phyloP scores from a whole-genome alignment of 306 rosid species.

The Gastrolobium bilobum region DNA sequence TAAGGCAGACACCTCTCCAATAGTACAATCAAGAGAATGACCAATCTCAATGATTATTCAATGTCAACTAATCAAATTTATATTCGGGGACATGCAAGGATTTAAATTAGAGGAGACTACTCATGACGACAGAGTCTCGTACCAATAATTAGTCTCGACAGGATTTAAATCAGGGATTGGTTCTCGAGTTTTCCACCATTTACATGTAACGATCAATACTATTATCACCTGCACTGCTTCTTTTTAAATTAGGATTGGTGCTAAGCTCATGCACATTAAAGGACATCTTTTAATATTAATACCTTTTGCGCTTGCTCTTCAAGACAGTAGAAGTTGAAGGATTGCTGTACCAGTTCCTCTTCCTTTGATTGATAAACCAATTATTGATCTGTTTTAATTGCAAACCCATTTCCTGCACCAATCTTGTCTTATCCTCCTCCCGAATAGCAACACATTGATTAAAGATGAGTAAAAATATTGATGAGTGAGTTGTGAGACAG shows the following conservation, averaged over 20 bases:
- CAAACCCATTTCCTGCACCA: conserved; percentile 97
- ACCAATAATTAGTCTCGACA: background rate
- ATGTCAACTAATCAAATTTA: background rate
- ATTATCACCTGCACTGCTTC: conserved; percentile 85
- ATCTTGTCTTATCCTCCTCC: conserved; percentile 98
- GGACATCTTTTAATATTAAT: conserved; percentile 22
- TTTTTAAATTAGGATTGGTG: conserved; percentile 66
- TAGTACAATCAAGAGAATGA: background rate
- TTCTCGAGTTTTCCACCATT: conserved; percentile 44
- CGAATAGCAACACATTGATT: conserved; percentile 42
- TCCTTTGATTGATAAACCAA: conserved; percentile 99
- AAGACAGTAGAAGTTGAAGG: conserved; percentile 89
- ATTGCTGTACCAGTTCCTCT: conserved; percentile 99
- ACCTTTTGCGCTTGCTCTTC: conserved; percentile 99
- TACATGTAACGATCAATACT: conserved; percentile 60
- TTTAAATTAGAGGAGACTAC: background rate
- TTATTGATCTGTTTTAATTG: conserved; percentile 96
- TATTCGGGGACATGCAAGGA: background rate
- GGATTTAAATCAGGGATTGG: conserved; percentile 29
- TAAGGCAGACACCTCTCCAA: conserved; percentile 9
- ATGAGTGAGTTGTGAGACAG: background rate
- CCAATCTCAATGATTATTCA: background rate
- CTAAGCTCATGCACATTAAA: conserved; percentile 44
- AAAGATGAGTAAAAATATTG: background rate
- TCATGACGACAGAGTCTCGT: background rate